phyloP scores from a whole-genome alignment of 495 filamentous ascomycete genomes.

The Articulospora tetracladia region DNA sequence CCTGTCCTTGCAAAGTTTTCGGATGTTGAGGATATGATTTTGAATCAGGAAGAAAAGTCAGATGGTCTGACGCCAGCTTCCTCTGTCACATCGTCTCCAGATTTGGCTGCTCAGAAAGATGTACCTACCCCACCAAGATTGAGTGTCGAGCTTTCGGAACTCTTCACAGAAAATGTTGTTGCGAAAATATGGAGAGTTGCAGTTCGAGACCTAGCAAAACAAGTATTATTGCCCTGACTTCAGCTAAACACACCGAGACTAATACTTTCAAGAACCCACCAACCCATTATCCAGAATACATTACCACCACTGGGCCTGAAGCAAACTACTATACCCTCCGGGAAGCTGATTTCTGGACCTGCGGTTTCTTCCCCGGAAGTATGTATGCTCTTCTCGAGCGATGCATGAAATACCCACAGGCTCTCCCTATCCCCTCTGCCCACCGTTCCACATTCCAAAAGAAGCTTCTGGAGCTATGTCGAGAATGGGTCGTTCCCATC shows the following conservation, averaged over 20 bases:
- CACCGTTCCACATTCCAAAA: conserved; percentile 1
- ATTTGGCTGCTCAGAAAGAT: not conserved
- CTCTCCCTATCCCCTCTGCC: not conserved
- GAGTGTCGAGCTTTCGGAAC: conserved; percentile 17
- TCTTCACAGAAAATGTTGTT: conserved; percentile 27
- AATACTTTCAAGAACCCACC: conserved; percentile 14
- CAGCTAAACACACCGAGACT: not conserved
- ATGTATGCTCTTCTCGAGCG: conserved; percentile 33
- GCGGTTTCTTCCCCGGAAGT: conserved; percentile 39
- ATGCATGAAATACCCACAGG: conserved; percentile 26
- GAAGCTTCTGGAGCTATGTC: conserved; percentile 32
- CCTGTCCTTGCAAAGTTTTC: not conserved
- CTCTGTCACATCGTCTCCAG: not conserved
- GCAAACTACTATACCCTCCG: conserved; percentile 28
- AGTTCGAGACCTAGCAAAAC: conserved; percentile 11
- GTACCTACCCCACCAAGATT: not conserved
- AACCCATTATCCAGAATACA: conserved; percentile 29
- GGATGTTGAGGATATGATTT: not conserved
- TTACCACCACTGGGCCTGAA: conserved; percentile 24
- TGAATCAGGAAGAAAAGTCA: not conserved
- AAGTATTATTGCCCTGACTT: not conserved
- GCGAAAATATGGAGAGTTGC: conserved; percentile 30
- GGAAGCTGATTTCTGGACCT: conserved; percentile 41
- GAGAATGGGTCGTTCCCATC: conserved; percentile 33
- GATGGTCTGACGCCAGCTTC: not conserved